These are phyloP conservation scores for Brassica balearica DNA, from an alignment of 441 rosid species.

Conservation along the genomic window DNA sequence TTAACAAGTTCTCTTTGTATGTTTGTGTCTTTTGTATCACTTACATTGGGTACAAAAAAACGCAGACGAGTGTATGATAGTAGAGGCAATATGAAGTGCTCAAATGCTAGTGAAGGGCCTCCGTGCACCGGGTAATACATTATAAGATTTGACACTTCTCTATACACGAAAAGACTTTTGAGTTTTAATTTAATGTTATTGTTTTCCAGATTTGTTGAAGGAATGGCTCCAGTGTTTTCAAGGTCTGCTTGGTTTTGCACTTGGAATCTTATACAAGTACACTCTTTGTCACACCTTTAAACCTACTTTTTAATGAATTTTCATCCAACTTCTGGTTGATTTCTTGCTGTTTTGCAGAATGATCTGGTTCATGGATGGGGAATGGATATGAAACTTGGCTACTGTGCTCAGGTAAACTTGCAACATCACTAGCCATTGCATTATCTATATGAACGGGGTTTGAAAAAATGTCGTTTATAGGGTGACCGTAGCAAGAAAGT, in stretches of 20 bases:
- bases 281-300: not conserved
- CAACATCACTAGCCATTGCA: not conserved
- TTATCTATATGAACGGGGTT: not conserved
- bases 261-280: constrained; percentile 97
- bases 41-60: constrained; percentile 33
- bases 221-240: constrained; percentile 98
- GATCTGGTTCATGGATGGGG: constrained; percentile 98
- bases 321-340: not conserved
- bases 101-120: constrained; percentile 79
- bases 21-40: constrained; percentile 13
- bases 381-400: constrained; percentile 93
- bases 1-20: not conserved
- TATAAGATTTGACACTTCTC: constrained; percentile 4
- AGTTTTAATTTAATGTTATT: not conserved
- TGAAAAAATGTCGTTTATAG: constrained; percentile 40
- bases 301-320: not conserved
- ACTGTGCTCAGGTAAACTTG: constrained; percentile 79
- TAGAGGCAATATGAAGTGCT: constrained; percentile 84
- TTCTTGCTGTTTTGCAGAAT: constrained; percentile 51
- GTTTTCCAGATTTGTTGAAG: constrained; percentile 82
- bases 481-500: constrained; percentile 88
- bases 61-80: constrained; percentile 83
- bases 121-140: constrained; percentile 87
- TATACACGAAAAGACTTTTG: not conserved
- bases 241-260: constrained; percentile 97